phyloP scores from a whole-genome alignment of 2,329 filamentous ascomycete genomes.

The Aureobasidium sp. region DNA sequence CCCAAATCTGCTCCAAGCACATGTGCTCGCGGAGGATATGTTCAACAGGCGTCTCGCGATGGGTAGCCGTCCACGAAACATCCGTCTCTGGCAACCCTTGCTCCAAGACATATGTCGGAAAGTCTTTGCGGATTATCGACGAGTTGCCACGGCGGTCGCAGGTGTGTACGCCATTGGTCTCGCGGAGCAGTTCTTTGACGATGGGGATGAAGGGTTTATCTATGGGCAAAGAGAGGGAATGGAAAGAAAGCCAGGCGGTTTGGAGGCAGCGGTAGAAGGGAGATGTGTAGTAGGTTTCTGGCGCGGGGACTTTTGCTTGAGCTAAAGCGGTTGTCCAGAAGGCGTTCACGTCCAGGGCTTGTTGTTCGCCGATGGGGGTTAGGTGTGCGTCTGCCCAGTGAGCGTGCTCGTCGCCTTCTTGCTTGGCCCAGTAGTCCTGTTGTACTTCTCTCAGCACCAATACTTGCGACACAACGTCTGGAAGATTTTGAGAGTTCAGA shows the following conservation, averaged over 20 bases:
- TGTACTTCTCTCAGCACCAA: too few relatives aligned
- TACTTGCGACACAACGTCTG: too few relatives aligned
- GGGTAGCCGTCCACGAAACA: slow-evolving; percentile 38
- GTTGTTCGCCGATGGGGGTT: slow-evolving; percentile 46
- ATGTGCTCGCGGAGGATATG: slow-evolving; percentile 29
- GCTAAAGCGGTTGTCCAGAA: slow-evolving; percentile 52
- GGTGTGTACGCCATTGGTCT: slow-evolving; percentile 61
- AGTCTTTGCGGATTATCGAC: slow-evolving; percentile 46
- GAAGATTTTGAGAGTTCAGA: too few relatives aligned
- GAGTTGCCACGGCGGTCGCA: slow-evolving; percentile 57
- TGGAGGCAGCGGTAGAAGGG: slow-evolving; percentile 55
- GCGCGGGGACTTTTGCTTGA: slow-evolving; percentile 48
- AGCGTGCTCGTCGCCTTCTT: slow-evolving; percentile 51
- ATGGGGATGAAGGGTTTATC: slow-evolving; percentile 49
- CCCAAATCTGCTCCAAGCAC: slow-evolving; percentile 50
- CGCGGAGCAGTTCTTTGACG: slow-evolving; percentile 57
- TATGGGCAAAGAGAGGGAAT: slow-evolving; percentile 47
- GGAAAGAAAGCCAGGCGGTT: slow-evolving; percentile 51
- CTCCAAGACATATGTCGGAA: slow-evolving; percentile 53
- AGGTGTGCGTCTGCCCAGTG: slow-evolving; percentile 56
- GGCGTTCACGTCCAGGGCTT: slow-evolving; percentile 49
- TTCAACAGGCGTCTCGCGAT: slow-evolving; percentile 44
- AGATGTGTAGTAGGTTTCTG: slow-evolving; percentile 56
- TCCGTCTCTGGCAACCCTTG: slow-evolving; percentile 55
- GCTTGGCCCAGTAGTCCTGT: slow-evolving; percentile 49